A percentile compares a stretch with the other conserved stretches of the same genome.
Evolutionary conservation across 352 stramenopile genomes (phyloP).

Genomic region (Phytophthora palmivora): DNA sequence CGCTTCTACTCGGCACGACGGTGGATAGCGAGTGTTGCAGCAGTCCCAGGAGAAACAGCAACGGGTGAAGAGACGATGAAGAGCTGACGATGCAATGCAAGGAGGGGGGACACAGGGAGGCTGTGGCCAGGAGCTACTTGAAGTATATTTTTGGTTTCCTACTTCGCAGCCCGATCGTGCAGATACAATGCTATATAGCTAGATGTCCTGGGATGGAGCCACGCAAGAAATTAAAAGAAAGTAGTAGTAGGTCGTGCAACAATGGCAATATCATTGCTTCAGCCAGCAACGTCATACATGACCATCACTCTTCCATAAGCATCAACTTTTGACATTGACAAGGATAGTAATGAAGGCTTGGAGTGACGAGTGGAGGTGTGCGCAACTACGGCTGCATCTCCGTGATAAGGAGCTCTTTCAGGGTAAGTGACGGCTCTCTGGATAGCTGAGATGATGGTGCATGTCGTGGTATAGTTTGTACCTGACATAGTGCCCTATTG

Average conservation of each 20-base stretch:
- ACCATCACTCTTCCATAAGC: slow-evolving; percentile 4
- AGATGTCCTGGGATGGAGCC: slow-evolving; percentile 11
- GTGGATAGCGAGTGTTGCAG: slow-evolving; percentile 27
- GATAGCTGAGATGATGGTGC: neutral
- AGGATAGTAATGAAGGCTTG: slow-evolving; percentile 54
- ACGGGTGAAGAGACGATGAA: slow-evolving; percentile 12
- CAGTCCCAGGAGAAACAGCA: slow-evolving; percentile 26
- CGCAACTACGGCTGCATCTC: slow-evolving; percentile 58
- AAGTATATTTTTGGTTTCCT: slow-evolving; percentile 44
- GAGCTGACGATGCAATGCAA: slow-evolving; percentile 14
- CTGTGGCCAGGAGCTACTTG: slow-evolving; percentile 29
- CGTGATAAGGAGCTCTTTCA: slow-evolving; percentile 70
- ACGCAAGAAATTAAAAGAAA: slow-evolving; percentile 24
- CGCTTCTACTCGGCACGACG: slow-evolving; percentile 34
- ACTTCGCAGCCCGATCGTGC: slow-evolving; percentile 21
- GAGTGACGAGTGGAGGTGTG: slow-evolving; percentile 74
- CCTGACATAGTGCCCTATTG: neutral
- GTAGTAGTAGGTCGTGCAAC: slow-evolving; percentile 12
- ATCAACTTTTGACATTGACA: slow-evolving; percentile 19
- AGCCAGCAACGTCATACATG: neutral
- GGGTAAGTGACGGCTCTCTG: slow-evolving; percentile 32
- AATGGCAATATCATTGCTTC: neutral
- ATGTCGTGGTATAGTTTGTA: slow-evolving; percentile 10
- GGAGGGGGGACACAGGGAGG: slow-evolving; percentile 6
- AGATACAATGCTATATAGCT: slow-evolving; percentile 18